Conservation (phyloP, 2,329 filamentous ascomycete genomes). For the Claviceps purpurea region DNA sequence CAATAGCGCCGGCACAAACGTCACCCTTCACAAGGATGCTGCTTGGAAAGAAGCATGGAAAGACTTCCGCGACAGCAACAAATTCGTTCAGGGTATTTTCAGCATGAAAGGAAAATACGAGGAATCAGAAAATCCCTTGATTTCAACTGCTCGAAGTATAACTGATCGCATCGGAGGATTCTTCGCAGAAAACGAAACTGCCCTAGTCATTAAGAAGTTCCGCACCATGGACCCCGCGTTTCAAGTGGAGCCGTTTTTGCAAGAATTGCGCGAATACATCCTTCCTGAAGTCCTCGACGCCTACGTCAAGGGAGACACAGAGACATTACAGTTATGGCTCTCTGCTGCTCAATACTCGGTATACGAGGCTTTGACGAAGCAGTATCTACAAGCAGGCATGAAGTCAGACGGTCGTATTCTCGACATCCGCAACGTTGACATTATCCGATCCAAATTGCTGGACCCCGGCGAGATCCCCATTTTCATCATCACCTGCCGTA, state of each 20-base stretch:
- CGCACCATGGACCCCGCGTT: constrained; percentile 90
- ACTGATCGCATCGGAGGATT: constrained; percentile 88
- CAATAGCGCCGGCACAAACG: constrained; percentile 74
- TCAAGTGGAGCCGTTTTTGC: constrained; percentile 87
- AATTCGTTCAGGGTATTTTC: constrained; percentile 78
- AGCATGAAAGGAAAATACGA: constrained; percentile 77
- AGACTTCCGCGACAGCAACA: constrained; percentile 83
- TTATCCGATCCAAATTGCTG: constrained; percentile 64
- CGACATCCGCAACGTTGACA: constrained; percentile 89
- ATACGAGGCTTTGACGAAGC: constrained; percentile 90
- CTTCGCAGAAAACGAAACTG: constrained; percentile 97
- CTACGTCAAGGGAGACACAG: constrained; percentile 90
- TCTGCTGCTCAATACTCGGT: constrained; percentile 93
- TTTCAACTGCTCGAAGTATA: constrained; percentile 85
- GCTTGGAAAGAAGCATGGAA: constrained; percentile 98
- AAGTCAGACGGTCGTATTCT: constrained; percentile 91
- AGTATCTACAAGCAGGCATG: constrained; percentile 85
- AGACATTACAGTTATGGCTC: constrained; percentile 87
- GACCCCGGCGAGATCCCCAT: constrained; percentile 84
- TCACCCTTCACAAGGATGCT: constrained; percentile 92
- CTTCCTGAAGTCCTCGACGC: constrained; percentile 93
- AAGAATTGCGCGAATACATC: constrained; percentile 95
- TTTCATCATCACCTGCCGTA: constrained; percentile 92
- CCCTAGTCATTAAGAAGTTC: constrained; percentile 96
- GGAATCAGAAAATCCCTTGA: constrained; percentile 92